These are phyloP conservation scores for Xylariomycetidae sp. DNA, from an alignment of 2,329 filamentous ascomycete genomes.

Conservation along the genomic window DNA sequence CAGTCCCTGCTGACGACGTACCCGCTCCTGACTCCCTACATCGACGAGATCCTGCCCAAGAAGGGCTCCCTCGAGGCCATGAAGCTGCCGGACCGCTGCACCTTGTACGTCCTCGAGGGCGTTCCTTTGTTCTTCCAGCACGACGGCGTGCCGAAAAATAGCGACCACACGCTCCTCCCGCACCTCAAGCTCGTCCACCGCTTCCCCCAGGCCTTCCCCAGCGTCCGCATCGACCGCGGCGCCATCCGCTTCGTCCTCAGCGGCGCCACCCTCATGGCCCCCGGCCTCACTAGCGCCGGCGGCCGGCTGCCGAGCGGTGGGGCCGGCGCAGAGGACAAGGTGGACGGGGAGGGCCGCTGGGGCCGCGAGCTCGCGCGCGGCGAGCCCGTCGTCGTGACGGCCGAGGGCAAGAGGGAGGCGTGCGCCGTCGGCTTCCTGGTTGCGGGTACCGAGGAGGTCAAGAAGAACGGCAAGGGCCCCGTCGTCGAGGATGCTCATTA, in stretches of 20 bases:
- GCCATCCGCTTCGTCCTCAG: constrained; percentile 95
- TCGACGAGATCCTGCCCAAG: constrained; percentile 93
- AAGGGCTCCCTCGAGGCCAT: constrained; percentile 86
- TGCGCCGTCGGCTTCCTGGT: constrained; percentile 84
- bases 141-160: no score
- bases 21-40: constrained; percentile 78
- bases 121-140: constrained; percentile 90
- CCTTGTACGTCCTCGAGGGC: constrained; percentile 77
- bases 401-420: constrained; percentile 89
- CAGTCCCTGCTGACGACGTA: constrained; percentile 78
- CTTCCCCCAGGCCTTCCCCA: constrained; percentile 80
- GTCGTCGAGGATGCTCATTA: constrained; percentile 93
- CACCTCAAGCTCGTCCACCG: constrained; percentile 87
- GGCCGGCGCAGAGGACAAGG: constrained; percentile 12
- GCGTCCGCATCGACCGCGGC: constrained; percentile 86
- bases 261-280: constrained; percentile 93
- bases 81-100: constrained; percentile 87
- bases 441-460: constrained; percentile 84
- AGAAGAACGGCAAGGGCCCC: constrained; percentile 88
- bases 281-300: constrained; percentile 79
- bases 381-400: constrained; percentile 80
- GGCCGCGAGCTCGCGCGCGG: constrained; percentile 70
- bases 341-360: constrained; percentile 35
- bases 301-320: constrained; percentile 64
- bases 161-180: constrained; percentile 67